Percentiles rank a stretch among this genome's conserved stretches.
These are phyloP conservation scores for Populus nigra DNA, from an alignment of 345 rosid genomes.

Conservation along the genomic window DNA sequence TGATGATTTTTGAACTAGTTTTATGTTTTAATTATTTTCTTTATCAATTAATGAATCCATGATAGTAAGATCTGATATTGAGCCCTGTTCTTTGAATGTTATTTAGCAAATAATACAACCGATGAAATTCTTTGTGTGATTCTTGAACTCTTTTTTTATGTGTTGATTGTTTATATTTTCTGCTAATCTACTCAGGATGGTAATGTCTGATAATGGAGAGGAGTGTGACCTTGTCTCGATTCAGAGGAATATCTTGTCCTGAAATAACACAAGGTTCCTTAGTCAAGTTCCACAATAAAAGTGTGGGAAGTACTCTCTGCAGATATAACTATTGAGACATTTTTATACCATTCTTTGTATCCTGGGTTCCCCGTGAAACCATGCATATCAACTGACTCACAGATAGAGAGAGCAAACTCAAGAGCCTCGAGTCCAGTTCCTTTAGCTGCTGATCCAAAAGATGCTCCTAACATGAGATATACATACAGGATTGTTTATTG, in stretches of 20 bases:
- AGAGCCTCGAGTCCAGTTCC: slow-evolving; percentile 98
- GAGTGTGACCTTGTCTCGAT: slow-evolving; percentile 95
- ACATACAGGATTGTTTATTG: slow-evolving; percentile 84
- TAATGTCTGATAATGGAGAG: slow-evolving; percentile 42
- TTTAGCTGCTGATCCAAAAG: slow-evolving; percentile 97
- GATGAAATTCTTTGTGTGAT: no score
- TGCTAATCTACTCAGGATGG: no score
- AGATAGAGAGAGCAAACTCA: slow-evolving; percentile 85
- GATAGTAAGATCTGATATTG: no score
- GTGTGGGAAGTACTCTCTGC: not conserved
- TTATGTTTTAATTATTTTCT: no score
- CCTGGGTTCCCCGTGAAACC: slow-evolving; percentile 98
- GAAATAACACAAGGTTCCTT: slow-evolving; percentile 22
- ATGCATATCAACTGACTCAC: slow-evolving; percentile 92
- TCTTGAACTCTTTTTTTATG: no score
- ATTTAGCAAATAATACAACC: no score
- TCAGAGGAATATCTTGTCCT: slow-evolving; percentile 99
- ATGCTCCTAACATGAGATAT: slow-evolving; percentile 90
- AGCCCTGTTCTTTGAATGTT: no score
- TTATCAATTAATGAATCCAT: no score
- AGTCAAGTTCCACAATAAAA: slow-evolving; percentile 11
- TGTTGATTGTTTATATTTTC: no score
- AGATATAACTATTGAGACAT: not conserved
- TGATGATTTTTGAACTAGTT: no score
- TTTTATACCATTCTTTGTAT: slow-evolving; percentile 80